Percentiles rank a stretch among this genome's conserved stretches.
Conservation (phyloP, 176 grass and related monocot species). For the Tuctoria greenei region DNA sequence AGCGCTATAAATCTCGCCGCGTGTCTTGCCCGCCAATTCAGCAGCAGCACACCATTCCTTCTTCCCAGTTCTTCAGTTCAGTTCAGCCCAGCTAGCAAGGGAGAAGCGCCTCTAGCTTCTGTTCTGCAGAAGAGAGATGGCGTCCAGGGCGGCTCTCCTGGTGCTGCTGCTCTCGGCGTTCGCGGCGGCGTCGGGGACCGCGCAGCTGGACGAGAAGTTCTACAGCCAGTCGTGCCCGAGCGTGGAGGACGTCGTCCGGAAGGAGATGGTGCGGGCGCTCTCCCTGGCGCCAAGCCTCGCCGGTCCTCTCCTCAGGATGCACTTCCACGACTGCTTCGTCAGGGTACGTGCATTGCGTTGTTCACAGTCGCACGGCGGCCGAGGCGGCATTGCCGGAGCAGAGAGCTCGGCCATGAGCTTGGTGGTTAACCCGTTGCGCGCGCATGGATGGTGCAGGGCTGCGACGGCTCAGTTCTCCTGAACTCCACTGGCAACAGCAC, state of each 20-base stretch:
- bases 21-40: constrained; percentile 25
- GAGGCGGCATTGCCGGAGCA: background rate
- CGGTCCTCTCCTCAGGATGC: constrained; percentile 76
- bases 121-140: constrained; percentile 13
- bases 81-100: background rate
- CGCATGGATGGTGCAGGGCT: constrained; percentile 42
- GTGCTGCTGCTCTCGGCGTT: constrained; percentile 28
- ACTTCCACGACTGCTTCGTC: constrained; percentile 98
- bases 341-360: constrained; percentile 40
- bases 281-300: constrained; percentile 69
- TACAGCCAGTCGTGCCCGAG: constrained; percentile 60
- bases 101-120: background rate
- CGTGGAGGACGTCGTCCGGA: constrained; percentile 49
- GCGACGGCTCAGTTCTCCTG: constrained; percentile 79
- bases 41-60: constrained; percentile 18
- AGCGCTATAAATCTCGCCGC: constrained; percentile 37
- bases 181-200: constrained; percentile 11
- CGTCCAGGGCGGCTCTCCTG: constrained; percentile 5
- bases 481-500: constrained; percentile 36
- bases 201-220: constrained; percentile 53
- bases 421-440: background rate
- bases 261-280: constrained; percentile 55
- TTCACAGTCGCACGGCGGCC: background rate
- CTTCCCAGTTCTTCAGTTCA: background rate
- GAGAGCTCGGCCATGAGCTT: background rate